These are phyloP conservation scores for Termitomyces sp. DNA, from an alignment of 768 basidiomycete species.

Conservation along the genomic window DNA sequence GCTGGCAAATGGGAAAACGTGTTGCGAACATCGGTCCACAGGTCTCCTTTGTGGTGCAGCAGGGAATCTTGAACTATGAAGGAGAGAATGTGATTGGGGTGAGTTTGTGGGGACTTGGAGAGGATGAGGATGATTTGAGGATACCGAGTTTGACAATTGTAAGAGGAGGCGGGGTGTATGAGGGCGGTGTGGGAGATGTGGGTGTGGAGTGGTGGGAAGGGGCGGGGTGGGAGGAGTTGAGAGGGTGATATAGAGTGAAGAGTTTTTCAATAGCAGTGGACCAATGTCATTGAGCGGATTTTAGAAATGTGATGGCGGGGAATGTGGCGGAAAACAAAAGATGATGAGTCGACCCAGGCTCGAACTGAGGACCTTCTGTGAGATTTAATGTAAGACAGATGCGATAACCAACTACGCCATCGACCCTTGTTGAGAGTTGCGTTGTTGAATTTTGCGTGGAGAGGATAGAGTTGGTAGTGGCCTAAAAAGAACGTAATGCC, in stretches of 20 bases:
- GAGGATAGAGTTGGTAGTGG: too few species aligned
- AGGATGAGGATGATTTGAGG: conserved; percentile 1
- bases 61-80: conserved; percentile 10
- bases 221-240: conserved; percentile 5
- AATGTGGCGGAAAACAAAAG: too few species aligned
- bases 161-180: conserved; percentile 3
- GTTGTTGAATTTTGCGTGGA: too few species aligned
- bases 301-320: too few species aligned
- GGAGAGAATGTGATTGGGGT: conserved; percentile 12
- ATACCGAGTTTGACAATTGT: conserved; percentile 10
- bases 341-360: too few species aligned
- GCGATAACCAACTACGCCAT: conserved; percentile 84
- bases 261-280: too few species aligned
- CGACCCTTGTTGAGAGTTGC: conserved; percentile 30
- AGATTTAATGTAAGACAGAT: conserved; percentile 46
- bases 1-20: conserved; percentile 17
- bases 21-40: conserved; percentile 15
- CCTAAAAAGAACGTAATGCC: too few species aligned
- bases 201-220: conserved; percentile 1
- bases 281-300: too few species aligned
- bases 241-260: neutral
- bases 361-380: too few species aligned
- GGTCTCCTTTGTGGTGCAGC: conserved; percentile 11
- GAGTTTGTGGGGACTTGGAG: conserved; percentile 14
- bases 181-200: conserved; percentile 11